phyloP scores from a whole-genome alignment of 202 grass and related monocot species.

The Setaria italica region DNA sequence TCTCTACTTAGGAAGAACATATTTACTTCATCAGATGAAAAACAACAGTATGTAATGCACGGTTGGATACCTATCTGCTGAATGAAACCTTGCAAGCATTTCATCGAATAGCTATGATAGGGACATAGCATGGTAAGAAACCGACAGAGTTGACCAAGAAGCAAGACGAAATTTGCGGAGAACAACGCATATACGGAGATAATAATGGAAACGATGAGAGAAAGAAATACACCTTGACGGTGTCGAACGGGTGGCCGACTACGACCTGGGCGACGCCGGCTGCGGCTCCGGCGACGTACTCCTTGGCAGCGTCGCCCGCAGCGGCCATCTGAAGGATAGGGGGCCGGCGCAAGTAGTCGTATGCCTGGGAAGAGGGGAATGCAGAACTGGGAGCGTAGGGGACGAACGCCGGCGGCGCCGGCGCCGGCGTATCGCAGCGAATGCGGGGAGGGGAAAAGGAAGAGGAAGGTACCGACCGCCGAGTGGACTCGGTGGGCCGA shows the following conservation, averaged over 20 bases:
- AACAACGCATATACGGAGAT: background rate
- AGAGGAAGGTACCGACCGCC: background rate
- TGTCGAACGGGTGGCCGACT: slow-evolving; percentile 94
- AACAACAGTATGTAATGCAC: background rate
- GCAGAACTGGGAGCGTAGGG: background rate
- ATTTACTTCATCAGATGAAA: background rate
- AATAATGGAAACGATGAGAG: background rate
- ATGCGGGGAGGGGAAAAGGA: background rate
- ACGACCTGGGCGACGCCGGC: slow-evolving; percentile 81
- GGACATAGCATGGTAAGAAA: background rate
- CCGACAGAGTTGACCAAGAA: background rate
- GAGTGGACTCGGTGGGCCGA: background rate
- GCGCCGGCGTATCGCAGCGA: background rate
- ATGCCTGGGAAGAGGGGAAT: background rate
- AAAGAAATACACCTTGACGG: slow-evolving; percentile 69
- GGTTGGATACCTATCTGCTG: background rate
- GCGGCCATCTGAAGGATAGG: slow-evolving; percentile 37
- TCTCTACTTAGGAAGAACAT: background rate
- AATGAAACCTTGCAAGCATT: slow-evolving; percentile 44
- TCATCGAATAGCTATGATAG: slow-evolving; percentile 25
- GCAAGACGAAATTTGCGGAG: background rate
- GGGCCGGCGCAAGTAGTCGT: background rate
- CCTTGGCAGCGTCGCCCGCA: slow-evolving; percentile 67
- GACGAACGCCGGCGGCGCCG: background rate
- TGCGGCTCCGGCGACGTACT: slow-evolving; percentile 77